Evolutionary conservation across 805 yeast species (phyloP), one percentile per base, ranked within the genome.

Genomic region (Kodamaea leandrae): DNA sequence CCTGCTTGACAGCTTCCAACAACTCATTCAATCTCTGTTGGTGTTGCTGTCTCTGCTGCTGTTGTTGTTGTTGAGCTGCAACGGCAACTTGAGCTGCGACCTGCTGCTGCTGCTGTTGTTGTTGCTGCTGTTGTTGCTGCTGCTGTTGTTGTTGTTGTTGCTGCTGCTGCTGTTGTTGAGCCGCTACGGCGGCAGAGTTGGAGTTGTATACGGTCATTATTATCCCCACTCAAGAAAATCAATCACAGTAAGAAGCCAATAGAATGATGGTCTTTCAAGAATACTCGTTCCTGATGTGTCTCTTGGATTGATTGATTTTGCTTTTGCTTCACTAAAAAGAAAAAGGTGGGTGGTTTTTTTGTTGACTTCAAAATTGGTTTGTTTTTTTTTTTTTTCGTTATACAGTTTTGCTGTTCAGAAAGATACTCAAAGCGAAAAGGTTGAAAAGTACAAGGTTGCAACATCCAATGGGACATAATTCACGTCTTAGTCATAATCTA

Each of bases 1-100:
- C 99, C 59, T 82, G 86, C 65, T 88, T 86, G 58, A 91, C 82
- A 30, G 95, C 96, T 36, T 91, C 97, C 53, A 91, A 72, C 48
- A 91, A 76, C 65, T 91, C 98, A 57, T 80, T 78, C 57, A 86
- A 66, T 51, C 66, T 63, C 41, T 63, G 67, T 32, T 55, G 64
- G 32, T 54, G 64, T 25, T 57, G 64, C 44, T 56, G 64, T 30
- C 33, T 30, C 40, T 51, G 60, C 27, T 48, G 54, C 33, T 51
- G 58, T 37, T 52, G 63, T 26, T 49, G 57, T 21, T 44, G 48
- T 35, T 41, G 49, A 18, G 35, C 42, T 29, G 50, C 57, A 32
- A 37, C 49, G n/a, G 42, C 42, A 21, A 48, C 54, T 14, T 42
- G 46, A 32, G 51, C 58, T 17, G 46, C 52, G 23, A 56, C 57